Percentiles rank a stretch among this genome's conserved stretches.
These are phyloP conservation scores for Metschnikowia similis DNA, from an alignment of 805 yeast genomes.

Conservation along the genomic window DNA sequence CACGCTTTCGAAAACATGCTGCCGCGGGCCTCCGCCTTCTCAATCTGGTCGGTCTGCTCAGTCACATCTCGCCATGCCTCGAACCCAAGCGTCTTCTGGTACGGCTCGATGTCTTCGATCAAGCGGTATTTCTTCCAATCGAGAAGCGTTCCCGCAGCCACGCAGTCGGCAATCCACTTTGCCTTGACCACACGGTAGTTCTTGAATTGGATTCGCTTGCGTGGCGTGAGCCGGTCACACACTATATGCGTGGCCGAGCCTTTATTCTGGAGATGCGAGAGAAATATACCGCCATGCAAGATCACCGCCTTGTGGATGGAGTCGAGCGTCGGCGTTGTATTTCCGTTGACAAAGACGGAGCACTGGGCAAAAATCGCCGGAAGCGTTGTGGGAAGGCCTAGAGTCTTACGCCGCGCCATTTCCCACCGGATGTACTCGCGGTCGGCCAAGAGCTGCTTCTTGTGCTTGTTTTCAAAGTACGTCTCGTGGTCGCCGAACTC, in stretches of 20 bases:
- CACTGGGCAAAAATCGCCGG: conserved; percentile 56
- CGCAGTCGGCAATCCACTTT: conserved; percentile 71
- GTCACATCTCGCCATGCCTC: neutral
- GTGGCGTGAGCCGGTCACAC: conserved; percentile 73
- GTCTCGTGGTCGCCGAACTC: conserved; percentile 64
- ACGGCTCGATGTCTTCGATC: conserved; percentile 49
- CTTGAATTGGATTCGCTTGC: conserved; percentile 61
- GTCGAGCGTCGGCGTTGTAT: conserved; percentile 74
- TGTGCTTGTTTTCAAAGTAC: conserved; percentile 58
- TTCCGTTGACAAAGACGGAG: conserved; percentile 79
- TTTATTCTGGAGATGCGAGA: conserved; percentile 66
- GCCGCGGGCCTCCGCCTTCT: no score
- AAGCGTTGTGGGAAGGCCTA: conserved; percentile 10
- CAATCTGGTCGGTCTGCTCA: no score
- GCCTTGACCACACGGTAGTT: conserved; percentile 77
- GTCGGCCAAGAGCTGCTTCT: conserved; percentile 60
- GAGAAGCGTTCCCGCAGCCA: conserved; percentile 42
- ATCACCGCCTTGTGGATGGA: conserved; percentile 69
- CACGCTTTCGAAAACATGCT: no score
- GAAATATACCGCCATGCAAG: conserved; percentile 73
- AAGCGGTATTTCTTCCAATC: conserved; percentile 69
- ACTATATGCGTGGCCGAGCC: conserved; percentile 79
- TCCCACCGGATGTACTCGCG: conserved; percentile 49
- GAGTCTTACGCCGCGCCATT: conserved; percentile 25
- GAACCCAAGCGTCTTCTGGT: conserved; percentile 43